Base-by-base conservation (phyloP, 768 basidiomycete genomes). In the Asterophora parasitica region DNA sequence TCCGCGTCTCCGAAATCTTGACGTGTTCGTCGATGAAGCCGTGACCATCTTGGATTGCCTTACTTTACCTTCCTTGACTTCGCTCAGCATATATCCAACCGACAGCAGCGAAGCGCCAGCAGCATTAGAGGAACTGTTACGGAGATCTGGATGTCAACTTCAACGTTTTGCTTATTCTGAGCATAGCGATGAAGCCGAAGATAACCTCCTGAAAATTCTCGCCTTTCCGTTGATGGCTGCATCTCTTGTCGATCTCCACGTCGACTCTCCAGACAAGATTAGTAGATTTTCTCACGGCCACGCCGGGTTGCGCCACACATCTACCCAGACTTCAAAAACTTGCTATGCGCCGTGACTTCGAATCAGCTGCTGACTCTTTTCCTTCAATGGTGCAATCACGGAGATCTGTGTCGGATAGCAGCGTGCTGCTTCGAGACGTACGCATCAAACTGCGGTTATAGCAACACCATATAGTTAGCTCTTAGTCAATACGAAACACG, bases 51-150 rank as follows among this genome's bases (percentile, higher is more conserved):
- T 54, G 4, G 35, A 48, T 23, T 37, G 15, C n/a, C 49, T 54
- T 6, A 50, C 33, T 16, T 46, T 54, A 4, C 53, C 53, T 12
- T 38, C 44, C 15, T 45, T 54, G n/a, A 7, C 17, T 10, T 47
- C 53, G 8, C 50, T 44, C 20, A 17, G 40, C 9, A 16, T 50
- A 7, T 46, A 19, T 23, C 32, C 46, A 26, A 44, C 15, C 30
- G 10, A 30, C 12, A 33, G 27, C 16, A 20, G 27, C 15, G 2
- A 19, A 16, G 32, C 41, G 5, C 37, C 16, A 3, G 12, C 33
- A 17, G 44, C 53, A 1, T 20, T 54, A 11, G 40, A 17, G 26
- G 45, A 50, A 32, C 37, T 54, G 12, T 37, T 54, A n/a, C 26
- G 26, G 9, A 37, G 53, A 28, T 54, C 53, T 8, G 23, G 39